Evolutionary conservation across 1,284 basidiomycete genomes (phyloP), one percentile per base, ranked within the genome.

Genomic region (Xerocomus minutiporus): DNA sequence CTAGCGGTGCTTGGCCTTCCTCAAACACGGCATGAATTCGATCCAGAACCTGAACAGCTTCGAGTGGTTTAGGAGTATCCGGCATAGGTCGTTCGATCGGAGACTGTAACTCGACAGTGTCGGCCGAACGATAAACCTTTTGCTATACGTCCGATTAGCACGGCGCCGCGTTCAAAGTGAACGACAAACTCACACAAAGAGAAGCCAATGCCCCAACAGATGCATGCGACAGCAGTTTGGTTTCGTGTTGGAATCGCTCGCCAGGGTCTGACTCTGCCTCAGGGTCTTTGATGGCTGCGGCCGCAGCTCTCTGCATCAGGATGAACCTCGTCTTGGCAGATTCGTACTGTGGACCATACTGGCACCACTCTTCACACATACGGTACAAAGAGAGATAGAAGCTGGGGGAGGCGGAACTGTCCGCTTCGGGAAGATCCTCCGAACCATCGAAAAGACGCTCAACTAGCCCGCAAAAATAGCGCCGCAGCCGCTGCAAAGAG

Each of bases 331-430:
- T 88, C 65, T 85, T 89, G 26, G 85, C 82, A 13, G 77, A 74
- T 55, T 92, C 91, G 1, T 83, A 81, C 61, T 91, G 83, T 45
- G 84, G 81, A 7, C 91, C 92, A 50, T 91, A 79, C 60, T 90
- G 85, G 67, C 94, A 96, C 95, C 95, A 97, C 60, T 96, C 93
- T 67, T 93, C 90, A 62, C 93, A 95, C 40, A 93, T 75, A 43
- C 87, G 82, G 70, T 92, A 97, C 47, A 97, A 74, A 8, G 85
- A 81, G 8, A 93, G 76, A 60, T 93, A 85, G 71, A 86, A 84
- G 51, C 91, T 83, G 8, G 81, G 75, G 4, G 88, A 83, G 50
- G 92, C 83, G 66, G 91, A 91, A 2, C 85, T 77, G 53, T 93
- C 91, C 2, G 84, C 83, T 55, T 88, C 83, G 52, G 83, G 85